Evolutionary conservation across 2,329 filamentous ascomycete species (phyloP), one percentile per base, ranked within the genome.

Genomic region (Oidium heveae): DNA sequence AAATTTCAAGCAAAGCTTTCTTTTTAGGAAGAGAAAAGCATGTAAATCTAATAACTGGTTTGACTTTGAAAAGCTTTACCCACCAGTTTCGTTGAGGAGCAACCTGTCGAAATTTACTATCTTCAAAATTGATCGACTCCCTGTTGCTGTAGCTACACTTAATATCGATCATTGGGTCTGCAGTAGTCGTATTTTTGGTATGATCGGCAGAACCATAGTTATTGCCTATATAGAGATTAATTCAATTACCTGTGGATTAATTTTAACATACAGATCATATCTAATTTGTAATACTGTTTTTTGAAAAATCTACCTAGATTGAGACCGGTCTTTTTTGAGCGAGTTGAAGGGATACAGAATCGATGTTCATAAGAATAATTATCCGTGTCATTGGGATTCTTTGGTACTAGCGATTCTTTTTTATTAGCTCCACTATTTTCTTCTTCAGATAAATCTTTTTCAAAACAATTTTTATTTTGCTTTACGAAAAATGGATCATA

Each of bases 21-120:
- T 74, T 73, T 61, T 82, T 82, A 5, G 82, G 77, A 24, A 86
- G 73, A 3, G 74, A 74, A 65, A 95, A 80, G 65, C 86, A 91
- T 16, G 95, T 68, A 32, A 84, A 74, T 58, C 78, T 77, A 16
- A 72, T 81, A 0, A 82, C 84, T 1, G 89, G 89, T 65, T 91
- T 94, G 64, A 95, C 82, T 55, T 86, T 79, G 70, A 96, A 86
- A 49, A 96, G 77, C 16, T 86, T 83, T 33, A 86, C 82, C 54
- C 96, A 76, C 88, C 89, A 95, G 61, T 83, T 94, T 63, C 86
- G 80, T 64, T 79, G 81, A 33, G 78, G 74, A 58, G 79, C 79
- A 62, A 76, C 83, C 67, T 73, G 64, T 58, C 68, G 69, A 59
- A 62, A 47, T 57, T 57, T 56, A 9, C 59, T 47, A 54, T 63